phyloP scores from a whole-genome alignment of 345 rosid species.

The Acer saccharum region DNA sequence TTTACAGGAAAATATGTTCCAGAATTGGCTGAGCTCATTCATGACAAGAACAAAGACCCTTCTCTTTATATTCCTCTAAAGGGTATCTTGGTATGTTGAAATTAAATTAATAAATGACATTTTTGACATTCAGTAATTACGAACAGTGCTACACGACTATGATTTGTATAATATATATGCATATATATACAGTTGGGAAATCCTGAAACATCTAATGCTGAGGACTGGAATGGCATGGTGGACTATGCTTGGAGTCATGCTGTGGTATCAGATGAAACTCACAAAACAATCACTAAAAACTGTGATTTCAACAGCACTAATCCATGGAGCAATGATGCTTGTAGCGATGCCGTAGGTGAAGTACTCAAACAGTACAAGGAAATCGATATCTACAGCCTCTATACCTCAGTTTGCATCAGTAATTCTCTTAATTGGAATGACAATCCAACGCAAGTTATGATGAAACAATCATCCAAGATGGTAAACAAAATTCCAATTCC shows the following conservation, averaged over 20 bases:
- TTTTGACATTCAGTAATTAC: not conserved
- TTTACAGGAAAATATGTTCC: conserved; percentile 83
- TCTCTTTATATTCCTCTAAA: conserved; percentile 58
- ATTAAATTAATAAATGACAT: not conserved
- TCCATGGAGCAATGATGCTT: conserved; percentile 61
- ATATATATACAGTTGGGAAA: conserved; percentile 64
- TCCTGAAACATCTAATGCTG: conserved; percentile 75
- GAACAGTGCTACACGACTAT: not conserved
- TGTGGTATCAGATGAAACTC: conserved; percentile 81
- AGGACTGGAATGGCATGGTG: conserved; percentile 83
- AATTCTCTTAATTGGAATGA: conserved; percentile 38
- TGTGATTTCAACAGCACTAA: conserved; percentile 65
- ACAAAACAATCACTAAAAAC: conserved; percentile 42
- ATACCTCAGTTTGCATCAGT: conserved; percentile 61
- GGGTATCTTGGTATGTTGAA: conserved; percentile 72
- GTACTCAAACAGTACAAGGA: conserved; percentile 62
- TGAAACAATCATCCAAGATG: conserved; percentile 48
- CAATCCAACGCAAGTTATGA: conserved; percentile 33
- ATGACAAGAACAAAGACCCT: conserved; percentile 61
- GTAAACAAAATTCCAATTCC: conserved; percentile 26
- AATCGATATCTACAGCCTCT: conserved; percentile 82
- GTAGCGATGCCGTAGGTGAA: conserved; percentile 59
- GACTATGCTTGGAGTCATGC: conserved; percentile 99
- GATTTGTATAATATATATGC: not conserved
- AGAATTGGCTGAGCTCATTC: conserved; percentile 70